phyloP scores from a whole-genome alignment of 164 flowering plant genomes.

The Nelumbo lutea region DNA sequence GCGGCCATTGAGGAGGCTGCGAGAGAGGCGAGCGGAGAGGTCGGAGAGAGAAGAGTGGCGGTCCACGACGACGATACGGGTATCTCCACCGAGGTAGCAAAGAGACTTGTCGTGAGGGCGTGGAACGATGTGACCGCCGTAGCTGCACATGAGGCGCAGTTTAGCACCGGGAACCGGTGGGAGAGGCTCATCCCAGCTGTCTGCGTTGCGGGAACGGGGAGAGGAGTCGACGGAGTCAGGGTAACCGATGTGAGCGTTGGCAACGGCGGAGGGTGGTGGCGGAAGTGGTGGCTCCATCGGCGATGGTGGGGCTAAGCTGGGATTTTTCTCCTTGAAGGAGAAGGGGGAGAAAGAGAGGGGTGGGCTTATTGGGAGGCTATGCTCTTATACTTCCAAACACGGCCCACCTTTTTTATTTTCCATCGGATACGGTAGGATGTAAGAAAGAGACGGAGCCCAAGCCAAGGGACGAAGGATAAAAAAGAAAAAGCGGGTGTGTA shows the following conservation, averaged over 20 bases:
- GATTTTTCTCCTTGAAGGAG: background rate
- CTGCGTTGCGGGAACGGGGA: constrained; percentile 57
- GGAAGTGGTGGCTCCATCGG: constrained; percentile 25
- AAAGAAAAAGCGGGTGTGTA: too few species aligned
- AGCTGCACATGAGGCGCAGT: constrained; percentile 16
- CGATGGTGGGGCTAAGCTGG: constrained; percentile 3
- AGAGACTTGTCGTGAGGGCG: too few species aligned
- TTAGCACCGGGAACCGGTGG: constrained; percentile 23
- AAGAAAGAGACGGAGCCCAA: constrained; percentile 3
- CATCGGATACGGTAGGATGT: background rate
- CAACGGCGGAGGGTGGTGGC: constrained; percentile 5
- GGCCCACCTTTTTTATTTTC: background rate
- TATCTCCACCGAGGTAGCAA: too few species aligned
- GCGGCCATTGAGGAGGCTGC: constrained; percentile 40
- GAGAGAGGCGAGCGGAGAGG: constrained; percentile 54
- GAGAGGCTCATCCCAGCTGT: constrained; percentile 39
- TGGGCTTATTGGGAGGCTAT: background rate
- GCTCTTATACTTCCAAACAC: background rate
- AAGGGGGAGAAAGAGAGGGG: background rate
- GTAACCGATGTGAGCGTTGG: constrained; percentile 21
- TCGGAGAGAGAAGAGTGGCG: constrained; percentile 18
- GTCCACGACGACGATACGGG: too few species aligned
- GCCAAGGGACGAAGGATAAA: constrained; percentile 4
- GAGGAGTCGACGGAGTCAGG: constrained; percentile 59
- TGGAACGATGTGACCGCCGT: too few species aligned